phyloP scores from a whole-genome alignment of 371 early-diverging fungal species.

The Mortierella sp. region DNA sequence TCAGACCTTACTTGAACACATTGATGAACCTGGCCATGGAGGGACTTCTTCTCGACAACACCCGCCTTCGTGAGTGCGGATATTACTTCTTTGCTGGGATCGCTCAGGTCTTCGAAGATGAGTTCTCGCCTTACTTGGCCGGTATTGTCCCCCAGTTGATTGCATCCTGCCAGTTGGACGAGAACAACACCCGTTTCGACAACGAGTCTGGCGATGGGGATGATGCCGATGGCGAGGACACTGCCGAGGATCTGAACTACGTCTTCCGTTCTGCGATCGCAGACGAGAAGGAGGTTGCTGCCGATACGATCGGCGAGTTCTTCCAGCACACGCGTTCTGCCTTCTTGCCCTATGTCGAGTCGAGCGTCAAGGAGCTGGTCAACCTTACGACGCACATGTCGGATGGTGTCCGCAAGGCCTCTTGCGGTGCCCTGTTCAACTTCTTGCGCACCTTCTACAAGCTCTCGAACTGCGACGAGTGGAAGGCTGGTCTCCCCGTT shows the following conservation, averaged over 20 bases:
- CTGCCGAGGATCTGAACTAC: conserved; percentile 66
- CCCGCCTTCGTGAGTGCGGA: conserved; percentile 84
- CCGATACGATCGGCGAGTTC: conserved; percentile 85
- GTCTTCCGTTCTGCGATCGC: conserved; percentile 83
- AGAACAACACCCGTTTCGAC: conserved; percentile 60
- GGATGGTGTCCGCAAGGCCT: conserved; percentile 88
- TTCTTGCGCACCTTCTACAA: conserved; percentile 80
- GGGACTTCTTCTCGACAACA: conserved; percentile 76
- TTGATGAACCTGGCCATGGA: conserved; percentile 82
- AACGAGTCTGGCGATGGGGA: conserved; percentile 28
- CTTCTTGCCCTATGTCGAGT: conserved; percentile 87
- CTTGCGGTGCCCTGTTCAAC: conserved; percentile 75
- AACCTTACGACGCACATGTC: conserved; percentile 76
- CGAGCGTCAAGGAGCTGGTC: conserved; percentile 70
- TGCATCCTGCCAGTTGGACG: conserved; percentile 79
- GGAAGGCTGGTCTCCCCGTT: conserved; percentile 77
- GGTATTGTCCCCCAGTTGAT: conserved; percentile 81
- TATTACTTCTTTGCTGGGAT: conserved; percentile 88
- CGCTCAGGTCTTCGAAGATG: conserved; percentile 83
- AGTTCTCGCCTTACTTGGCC: conserved; percentile 82
- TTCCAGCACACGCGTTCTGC: conserved; percentile 80
- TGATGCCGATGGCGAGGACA: conserved; percentile 59
- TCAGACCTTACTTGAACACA: conserved; percentile 78
- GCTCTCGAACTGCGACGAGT: conserved; percentile 71
- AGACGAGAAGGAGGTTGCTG: conserved; percentile 91